A percentile compares a stretch with the other conserved stretches of the same genome.
Conservation (phyloP, 352 stramenopile species). For the Phytophthora macrochlamydospora region DNA sequence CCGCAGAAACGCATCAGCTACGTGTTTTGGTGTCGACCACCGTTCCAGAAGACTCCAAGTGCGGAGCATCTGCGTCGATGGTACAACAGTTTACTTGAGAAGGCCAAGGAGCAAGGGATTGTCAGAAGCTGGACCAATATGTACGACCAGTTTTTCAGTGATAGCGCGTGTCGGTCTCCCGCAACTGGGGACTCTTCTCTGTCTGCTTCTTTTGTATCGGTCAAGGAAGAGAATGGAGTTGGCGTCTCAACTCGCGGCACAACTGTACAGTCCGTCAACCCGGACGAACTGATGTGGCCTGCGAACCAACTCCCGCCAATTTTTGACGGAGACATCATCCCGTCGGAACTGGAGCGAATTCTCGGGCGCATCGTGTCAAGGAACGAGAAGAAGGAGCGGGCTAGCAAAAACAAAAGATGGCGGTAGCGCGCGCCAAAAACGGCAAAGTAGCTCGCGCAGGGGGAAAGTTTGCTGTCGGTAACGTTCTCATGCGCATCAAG, state of each 20-base stretch:
- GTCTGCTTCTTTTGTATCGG: slow-evolving; percentile 25
- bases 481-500: slow-evolving; percentile 52
- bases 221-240: slow-evolving; percentile 34
- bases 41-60: slow-evolving; percentile 95
- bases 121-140: slow-evolving; percentile 71
- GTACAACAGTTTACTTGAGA: slow-evolving; percentile 92
- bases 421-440: slow-evolving; percentile 41
- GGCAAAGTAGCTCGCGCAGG: slow-evolving; percentile 39
- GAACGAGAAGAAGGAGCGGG: slow-evolving; percentile 69
- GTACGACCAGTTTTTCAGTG: slow-evolving; percentile 70
- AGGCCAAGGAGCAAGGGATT: slow-evolving; percentile 65
- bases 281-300: slow-evolving; percentile 89
- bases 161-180: slow-evolving; percentile 15
- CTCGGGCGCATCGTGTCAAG: slow-evolving; percentile 61
- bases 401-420: slow-evolving; percentile 36
- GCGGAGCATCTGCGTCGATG: slow-evolving; percentile 93
- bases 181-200: slow-evolving; percentile 8
- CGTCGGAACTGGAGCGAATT: slow-evolving; percentile 76
- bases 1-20: slow-evolving; percentile 96
- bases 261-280: slow-evolving; percentile 79
- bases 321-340: slow-evolving; percentile 86
- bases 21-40: slow-evolving; percentile 97
- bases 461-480: slow-evolving; percentile 47
- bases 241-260: slow-evolving; percentile 60
- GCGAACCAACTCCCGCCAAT: slow-evolving; percentile 62